Conservation (phyloP, 116 monocot species). For the Dioscorea cayenensis region DNA sequence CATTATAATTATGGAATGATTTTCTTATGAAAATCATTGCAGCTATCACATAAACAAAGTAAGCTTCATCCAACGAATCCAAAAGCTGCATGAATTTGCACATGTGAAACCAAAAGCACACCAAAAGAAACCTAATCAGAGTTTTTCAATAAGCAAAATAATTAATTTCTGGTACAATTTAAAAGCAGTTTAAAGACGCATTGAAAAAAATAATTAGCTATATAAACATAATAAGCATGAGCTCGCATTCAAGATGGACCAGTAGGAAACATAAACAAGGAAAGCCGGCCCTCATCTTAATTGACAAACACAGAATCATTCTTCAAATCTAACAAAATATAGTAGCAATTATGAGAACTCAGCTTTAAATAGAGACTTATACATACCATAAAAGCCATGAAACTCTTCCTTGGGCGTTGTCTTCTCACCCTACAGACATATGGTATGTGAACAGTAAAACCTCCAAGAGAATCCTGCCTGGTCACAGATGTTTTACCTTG, state of each 20-base stretch:
- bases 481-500: slow-evolving; percentile 19
- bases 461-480: slow-evolving; percentile 54
- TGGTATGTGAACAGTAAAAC: slow-evolving; percentile 54
- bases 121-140: neutral
- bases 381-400: slow-evolving; percentile 52
- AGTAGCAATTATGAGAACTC: neutral
- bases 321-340: neutral
- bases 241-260: neutral
- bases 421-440: slow-evolving; percentile 50
- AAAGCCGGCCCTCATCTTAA: neutral
- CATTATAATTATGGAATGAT: too few relatives aligned
- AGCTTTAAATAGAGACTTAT: neutral
- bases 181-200: too few relatives aligned
- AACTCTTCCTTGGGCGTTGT: slow-evolving; percentile 54
- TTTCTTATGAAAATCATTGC: too few relatives aligned
- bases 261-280: neutral
- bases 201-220: too few relatives aligned
- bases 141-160: neutral
- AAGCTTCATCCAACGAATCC: too few relatives aligned
- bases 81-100: too few relatives aligned
- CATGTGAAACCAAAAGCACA: neutral
- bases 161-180: neutral
- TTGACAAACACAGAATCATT: neutral
- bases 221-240: neutral
- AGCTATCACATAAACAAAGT: too few relatives aligned